Evolutionary conservation across 331 rosid species (phyloP), one percentile per base, ranked within the genome.

Genomic region (Stylosanthes scabra): DNA sequence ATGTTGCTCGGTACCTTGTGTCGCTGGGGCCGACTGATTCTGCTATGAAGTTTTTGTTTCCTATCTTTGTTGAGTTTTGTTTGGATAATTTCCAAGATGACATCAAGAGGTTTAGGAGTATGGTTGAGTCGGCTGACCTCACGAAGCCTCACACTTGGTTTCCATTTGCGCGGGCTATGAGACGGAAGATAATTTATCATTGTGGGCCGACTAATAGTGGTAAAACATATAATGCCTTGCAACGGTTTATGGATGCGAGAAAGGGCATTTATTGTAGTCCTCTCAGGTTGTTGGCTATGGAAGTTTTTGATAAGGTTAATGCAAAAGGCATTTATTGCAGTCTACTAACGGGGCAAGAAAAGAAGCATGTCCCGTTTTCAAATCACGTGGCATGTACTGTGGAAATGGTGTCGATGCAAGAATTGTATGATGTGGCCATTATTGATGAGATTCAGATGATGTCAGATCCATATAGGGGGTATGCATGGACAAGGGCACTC

Each of bases 131-230:
- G 0, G 97, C 95, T 0, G 97, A 93, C 79, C 94, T 93, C 75
- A 91, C 94, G 0, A 86, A 89, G 79, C 98, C 97, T 7, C 91
- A 87, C 69, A 83, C 97, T 7, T 93, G 98, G 97, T 93, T 90
- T 74, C 98, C 93, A 0, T 93, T 93, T 8, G 98, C 98, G 0
- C 83, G 96, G 75, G 97, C 94, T 1, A 91, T 93, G 98, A 93
- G 86, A 71, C 88, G 93, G 29, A 93, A 91, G 84, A 89, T 93
- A 70, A 60, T 93, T 62, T 93, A 89, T 78, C 98, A 91, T 58
- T 91, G 96, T 65, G 97, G 98, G 27, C 98, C 98, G 7, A 93
- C 97, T 14, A 93, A 91, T 72, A 93, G 98, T 63, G 97, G 98
- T 63, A 93, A 93, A 65, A 93, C 97, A 1, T 93, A 89, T 80